Evolutionary conservation across 768 basidiomycete species (phyloP).

Genomic region (Podaxis sp.): DNA sequence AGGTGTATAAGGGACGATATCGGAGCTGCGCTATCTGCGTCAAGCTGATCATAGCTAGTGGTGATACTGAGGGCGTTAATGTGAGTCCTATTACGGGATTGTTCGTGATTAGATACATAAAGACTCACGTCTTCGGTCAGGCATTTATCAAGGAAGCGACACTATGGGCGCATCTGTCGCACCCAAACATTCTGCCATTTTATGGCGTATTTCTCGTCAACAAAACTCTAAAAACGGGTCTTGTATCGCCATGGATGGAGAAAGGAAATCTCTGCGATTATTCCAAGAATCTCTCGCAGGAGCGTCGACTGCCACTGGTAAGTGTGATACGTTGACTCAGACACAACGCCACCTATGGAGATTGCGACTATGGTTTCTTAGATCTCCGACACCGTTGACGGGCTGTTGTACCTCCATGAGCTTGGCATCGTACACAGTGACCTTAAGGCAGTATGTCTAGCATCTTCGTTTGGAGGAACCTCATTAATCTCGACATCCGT

Average conservation of each 20-base stretch:
- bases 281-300: conserved; percentile 11
- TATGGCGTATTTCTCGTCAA: conserved; percentile 28
- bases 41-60: not conserved
- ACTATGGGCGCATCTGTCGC: conserved; percentile 32
- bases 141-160: conserved; percentile 25
- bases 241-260: conserved; percentile 24
- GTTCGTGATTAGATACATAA: not conserved
- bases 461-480: not conserved
- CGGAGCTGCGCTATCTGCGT: not conserved
- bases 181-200: conserved; percentile 36
- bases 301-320: conserved; percentile 18
- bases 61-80: not conserved
- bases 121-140: not conserved
- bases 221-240: not conserved
- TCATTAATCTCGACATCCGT: not conserved
- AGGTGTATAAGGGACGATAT: not conserved
- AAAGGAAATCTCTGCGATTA: conserved; percentile 21
- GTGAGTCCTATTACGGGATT: not conserved
- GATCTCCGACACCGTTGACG: not conserved
- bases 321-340: not conserved
- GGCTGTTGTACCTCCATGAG: not conserved
- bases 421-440: not conserved
- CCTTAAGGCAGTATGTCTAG: not conserved
- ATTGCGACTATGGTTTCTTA: not conserved
- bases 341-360: not conserved